Percentiles rank a stretch among this genome's conserved stretches.
phyloP scores from a whole-genome alignment of 2,329 filamentous ascomycete species.

The Neodidymelliopsis sp. region DNA sequence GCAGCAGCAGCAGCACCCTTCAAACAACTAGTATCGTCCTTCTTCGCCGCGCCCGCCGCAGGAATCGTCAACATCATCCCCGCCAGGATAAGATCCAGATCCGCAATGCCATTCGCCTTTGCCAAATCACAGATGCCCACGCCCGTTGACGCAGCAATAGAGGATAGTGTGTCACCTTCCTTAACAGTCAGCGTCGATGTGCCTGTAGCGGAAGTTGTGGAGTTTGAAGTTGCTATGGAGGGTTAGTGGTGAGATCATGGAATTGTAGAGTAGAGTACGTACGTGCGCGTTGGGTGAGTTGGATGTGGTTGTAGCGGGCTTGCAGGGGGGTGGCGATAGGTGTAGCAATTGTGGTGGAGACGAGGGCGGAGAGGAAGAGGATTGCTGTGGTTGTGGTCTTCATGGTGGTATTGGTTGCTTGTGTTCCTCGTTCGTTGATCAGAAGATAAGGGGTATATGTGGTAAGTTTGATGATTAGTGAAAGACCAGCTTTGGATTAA shows the following conservation, averaged over 20 bases:
- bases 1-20: neutral
- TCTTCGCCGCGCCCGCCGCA: neutral
- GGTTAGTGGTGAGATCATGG: neutral
- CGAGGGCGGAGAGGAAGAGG: slow-evolving; percentile 4
- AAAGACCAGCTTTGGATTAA: neutral
- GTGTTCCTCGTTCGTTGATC: neutral
- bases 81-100: slow-evolving; percentile 7
- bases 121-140: slow-evolving; percentile 20
- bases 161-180: slow-evolving; percentile 17
- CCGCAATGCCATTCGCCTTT: slow-evolving; percentile 9
- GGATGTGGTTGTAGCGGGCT: slow-evolving; percentile 1
- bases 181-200: neutral
- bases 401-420: neutral
- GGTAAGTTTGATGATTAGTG: neutral
- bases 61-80: slow-evolving; percentile 15
- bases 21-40: slow-evolving; percentile 9
- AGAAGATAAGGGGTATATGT: neutral
- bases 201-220: neutral
- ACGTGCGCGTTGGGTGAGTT: slow-evolving; percentile 6
- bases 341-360: slow-evolving; percentile 26
- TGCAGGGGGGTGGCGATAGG: slow-evolving; percentile 20
- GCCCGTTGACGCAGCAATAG: slow-evolving; percentile 3
- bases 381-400: slow-evolving; percentile 1
- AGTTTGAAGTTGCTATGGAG: slow-evolving; percentile 3
- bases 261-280: neutral